phyloP scores from a whole-genome alignment of 2,329 filamentous ascomycete species.

The Clarireedia monteithiana region DNA sequence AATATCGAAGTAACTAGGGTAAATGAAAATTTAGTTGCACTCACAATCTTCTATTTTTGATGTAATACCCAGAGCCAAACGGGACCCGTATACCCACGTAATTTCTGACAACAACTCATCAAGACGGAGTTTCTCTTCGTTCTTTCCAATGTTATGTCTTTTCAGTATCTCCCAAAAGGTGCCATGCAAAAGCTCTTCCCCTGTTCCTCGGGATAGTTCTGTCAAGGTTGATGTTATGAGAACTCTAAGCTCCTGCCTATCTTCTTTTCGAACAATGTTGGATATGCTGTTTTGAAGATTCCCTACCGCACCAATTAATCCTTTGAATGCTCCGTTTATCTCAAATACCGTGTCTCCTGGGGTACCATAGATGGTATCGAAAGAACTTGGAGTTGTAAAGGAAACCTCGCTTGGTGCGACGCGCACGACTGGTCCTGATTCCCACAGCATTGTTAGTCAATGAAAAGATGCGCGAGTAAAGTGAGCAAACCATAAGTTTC shows the following conservation, averaged over 20 bases:
- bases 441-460: background rate
- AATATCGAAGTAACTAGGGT: no score
- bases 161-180: background rate
- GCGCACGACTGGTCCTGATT: constrained; percentile 36
- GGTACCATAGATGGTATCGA: background rate
- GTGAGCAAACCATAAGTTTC: background rate
- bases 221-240: background rate
- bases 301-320: background rate
- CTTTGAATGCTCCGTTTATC: background rate
- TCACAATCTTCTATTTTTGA: background rate
- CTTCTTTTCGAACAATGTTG: background rate
- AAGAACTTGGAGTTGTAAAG: constrained; percentile 17
- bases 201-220: background rate
- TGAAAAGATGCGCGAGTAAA: background rate
- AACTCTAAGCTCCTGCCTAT: background rate
- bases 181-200: background rate
- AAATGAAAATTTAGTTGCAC: background rate
- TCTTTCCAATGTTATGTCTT: background rate
- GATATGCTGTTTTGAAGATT: background rate
- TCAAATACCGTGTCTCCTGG: background rate
- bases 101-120: background rate
- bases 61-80: background rate
- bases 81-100: background rate
- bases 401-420: constrained; percentile 42
- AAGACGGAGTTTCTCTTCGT: background rate